These are phyloP conservation scores for Amaranthus palmeri DNA, from an alignment of 148 eudicot species.

Conservation along the genomic window DNA sequence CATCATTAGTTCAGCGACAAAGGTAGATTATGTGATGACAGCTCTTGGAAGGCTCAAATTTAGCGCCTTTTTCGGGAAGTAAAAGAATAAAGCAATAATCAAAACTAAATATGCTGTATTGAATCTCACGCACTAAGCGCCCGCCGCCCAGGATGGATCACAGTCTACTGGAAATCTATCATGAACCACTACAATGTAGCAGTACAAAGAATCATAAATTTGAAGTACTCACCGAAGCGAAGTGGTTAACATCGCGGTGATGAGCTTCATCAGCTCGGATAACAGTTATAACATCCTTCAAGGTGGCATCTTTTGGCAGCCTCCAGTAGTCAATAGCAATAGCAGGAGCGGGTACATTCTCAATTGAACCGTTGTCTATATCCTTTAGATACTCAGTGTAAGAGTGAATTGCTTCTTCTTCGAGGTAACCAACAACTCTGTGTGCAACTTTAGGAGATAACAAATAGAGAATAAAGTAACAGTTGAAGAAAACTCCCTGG, in stretches of 20 bases:
- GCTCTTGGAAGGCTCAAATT: too few relatives aligned
- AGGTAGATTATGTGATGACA: not conserved
- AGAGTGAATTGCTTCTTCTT: conserved; percentile 91
- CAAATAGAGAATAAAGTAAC: conserved; percentile 61
- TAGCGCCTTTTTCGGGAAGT: too few relatives aligned
- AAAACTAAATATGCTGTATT: too few relatives aligned
- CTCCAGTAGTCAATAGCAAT: conserved; percentile 94
- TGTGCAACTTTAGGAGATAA: conserved; percentile 85
- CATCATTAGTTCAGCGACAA: conserved; percentile 4
- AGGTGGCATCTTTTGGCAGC: conserved; percentile 68
- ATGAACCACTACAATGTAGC: not conserved
- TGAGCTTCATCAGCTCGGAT: conserved; percentile 99
- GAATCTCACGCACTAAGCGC: too few relatives aligned
- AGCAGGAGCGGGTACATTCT: conserved; percentile 81
- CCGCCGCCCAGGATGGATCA: too few relatives aligned
- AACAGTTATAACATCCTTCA: conserved; percentile 81
- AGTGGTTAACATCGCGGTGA: conserved; percentile 95
- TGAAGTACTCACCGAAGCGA: conserved; percentile 74
- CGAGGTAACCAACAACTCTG: conserved; percentile 84
- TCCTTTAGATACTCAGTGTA: conserved; percentile 83
- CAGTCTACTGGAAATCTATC: not conserved
- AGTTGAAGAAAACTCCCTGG: conserved; percentile 80
- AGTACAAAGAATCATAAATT: not conserved
- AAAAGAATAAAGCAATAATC: too few relatives aligned
- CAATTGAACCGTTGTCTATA: conserved; percentile 66